A percentile compares a stretch with the other conserved stretches of the same genome.
phyloP scores from a whole-genome alignment of 768 basidiomycete genomes.

The Mycena indigotica region DNA sequence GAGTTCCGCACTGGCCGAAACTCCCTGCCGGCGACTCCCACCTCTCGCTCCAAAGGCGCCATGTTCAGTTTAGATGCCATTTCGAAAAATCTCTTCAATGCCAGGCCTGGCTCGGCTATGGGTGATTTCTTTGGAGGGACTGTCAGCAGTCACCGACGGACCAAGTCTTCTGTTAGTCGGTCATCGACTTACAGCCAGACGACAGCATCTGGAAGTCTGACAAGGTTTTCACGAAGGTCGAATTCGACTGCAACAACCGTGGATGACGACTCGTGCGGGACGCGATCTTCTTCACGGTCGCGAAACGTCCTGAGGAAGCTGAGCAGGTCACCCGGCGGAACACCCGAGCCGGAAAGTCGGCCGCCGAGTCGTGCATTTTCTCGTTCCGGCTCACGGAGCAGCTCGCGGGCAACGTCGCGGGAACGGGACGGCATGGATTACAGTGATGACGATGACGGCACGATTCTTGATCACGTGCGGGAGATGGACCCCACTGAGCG shows the following conservation, averaged over 20 bases:
- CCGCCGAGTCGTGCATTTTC: slow-evolving; percentile 45
- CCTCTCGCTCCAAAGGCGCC: slow-evolving; percentile 74
- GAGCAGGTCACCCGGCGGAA: slow-evolving; percentile 45
- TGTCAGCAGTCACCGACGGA: slow-evolving; percentile 65
- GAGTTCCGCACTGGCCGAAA: slow-evolving; percentile 76
- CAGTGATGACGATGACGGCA: slow-evolving; percentile 47
- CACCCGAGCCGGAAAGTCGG: slow-evolving; percentile 48
- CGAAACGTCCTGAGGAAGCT: slow-evolving; percentile 44
- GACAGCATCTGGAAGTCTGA: slow-evolving; percentile 64
- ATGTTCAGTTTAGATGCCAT: slow-evolving; percentile 90
- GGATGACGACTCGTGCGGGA: slow-evolving; percentile 63
- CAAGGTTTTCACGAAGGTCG: slow-evolving; percentile 73
- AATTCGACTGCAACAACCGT: slow-evolving; percentile 63
- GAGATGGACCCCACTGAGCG: slow-evolving; percentile 68
- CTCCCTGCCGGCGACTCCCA: slow-evolving; percentile 85
- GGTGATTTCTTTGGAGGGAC: slow-evolving; percentile 78
- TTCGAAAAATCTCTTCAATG: slow-evolving; percentile 83
- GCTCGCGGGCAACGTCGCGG: slow-evolving; percentile 44
- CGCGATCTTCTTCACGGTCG: slow-evolving; percentile 47
- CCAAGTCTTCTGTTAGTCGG: slow-evolving; percentile 70
- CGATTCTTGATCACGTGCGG: slow-evolving; percentile 37
- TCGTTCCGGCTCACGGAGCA: slow-evolving; percentile 33
- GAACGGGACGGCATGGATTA: slow-evolving; percentile 46
- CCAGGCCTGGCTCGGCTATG: slow-evolving; percentile 66
- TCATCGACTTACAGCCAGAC: slow-evolving; percentile 75